These are phyloP conservation scores for Apostasia shenzhenica DNA, from an alignment of 106 monocot species.

Conservation along the genomic window DNA sequence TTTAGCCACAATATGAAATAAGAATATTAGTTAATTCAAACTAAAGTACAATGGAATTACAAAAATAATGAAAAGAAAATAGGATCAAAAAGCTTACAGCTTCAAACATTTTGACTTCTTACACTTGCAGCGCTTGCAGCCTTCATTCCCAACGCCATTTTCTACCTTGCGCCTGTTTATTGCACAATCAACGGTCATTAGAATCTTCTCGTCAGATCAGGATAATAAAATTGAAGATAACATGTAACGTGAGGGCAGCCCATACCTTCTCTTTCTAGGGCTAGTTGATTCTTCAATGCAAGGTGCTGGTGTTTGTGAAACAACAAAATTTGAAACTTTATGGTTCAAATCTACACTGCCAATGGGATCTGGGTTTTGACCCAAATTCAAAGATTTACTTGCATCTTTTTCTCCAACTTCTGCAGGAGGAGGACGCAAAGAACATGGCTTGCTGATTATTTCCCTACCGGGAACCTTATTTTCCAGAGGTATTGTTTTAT, in stretches of 20 bases:
- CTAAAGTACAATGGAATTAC: too few relatives aligned
- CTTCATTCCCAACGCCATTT: slow-evolving; percentile 25
- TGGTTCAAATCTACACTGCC: slow-evolving; percentile 24
- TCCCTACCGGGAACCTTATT: slow-evolving; percentile 25
- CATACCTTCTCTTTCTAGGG: slow-evolving; percentile 77
- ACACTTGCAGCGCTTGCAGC: slow-evolving; percentile 42
- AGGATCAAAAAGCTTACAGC: slow-evolving; percentile 29
- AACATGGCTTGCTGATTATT: slow-evolving; percentile 19
- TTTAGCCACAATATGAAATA: background rate
- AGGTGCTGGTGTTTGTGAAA: slow-evolving; percentile 16
- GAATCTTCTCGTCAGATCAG: background rate
- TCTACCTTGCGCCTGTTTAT: slow-evolving; percentile 65
- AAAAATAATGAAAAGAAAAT: too few relatives aligned
- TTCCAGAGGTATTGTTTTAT: slow-evolving; percentile 32
- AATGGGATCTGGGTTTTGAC: slow-evolving; percentile 12
- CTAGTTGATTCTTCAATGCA: slow-evolving; percentile 36
- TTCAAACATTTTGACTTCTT: slow-evolving; percentile 63
- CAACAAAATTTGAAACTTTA: slow-evolving; percentile 24
- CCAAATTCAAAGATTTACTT: slow-evolving; percentile 15
- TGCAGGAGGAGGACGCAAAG: slow-evolving; percentile 14
- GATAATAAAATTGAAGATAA: background rate
- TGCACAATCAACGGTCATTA: background rate
- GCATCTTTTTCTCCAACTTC: slow-evolving; percentile 13
- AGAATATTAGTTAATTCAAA: too few relatives aligned
- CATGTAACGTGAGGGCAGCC: background rate